Conservation (phyloP, 108 stramenopile genomes). For the Ochromonas danica region DNA sequence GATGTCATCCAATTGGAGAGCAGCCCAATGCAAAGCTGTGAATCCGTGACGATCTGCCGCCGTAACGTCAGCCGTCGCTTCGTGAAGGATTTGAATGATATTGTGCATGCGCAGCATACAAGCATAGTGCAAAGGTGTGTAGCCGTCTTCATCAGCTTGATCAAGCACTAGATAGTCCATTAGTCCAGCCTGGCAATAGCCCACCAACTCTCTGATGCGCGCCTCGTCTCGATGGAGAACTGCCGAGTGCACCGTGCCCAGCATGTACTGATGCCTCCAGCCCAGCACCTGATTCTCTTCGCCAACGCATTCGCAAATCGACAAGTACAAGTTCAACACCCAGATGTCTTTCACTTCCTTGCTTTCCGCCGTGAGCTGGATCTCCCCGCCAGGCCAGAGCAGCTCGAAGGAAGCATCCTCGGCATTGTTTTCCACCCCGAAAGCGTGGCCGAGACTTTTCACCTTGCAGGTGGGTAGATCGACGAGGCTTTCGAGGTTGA, state of each 20-base stretch:
- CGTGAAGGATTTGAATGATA: constrained; percentile 11
- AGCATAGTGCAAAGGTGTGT: constrained; percentile 32
- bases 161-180: background rate
- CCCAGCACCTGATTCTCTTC: constrained; percentile 12
- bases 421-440: background rate
- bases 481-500: background rate
- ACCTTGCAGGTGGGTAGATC: constrained; percentile 27
- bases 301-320: constrained; percentile 22
- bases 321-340: constrained; percentile 7
- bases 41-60: constrained; percentile 18
- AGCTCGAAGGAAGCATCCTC: constrained; percentile 7
- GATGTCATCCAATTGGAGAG: constrained; percentile 1
- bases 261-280: constrained; percentile 35
- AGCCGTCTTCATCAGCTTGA: constrained; percentile 15
- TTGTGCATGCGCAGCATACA: constrained; percentile 20
- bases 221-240: background rate
- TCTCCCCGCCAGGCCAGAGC: background rate
- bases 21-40: constrained; percentile 35
- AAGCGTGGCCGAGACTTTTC: background rate
- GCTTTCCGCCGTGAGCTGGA: background rate
- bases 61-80: constrained; percentile 31
- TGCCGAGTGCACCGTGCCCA: constrained; percentile 32
- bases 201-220: background rate
- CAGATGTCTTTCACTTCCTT: constrained; percentile 11
- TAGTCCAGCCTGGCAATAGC: background rate